phyloP scores from a whole-genome alignment of 2,329 filamentous ascomycete species.

The Cercospora sp. region DNA sequence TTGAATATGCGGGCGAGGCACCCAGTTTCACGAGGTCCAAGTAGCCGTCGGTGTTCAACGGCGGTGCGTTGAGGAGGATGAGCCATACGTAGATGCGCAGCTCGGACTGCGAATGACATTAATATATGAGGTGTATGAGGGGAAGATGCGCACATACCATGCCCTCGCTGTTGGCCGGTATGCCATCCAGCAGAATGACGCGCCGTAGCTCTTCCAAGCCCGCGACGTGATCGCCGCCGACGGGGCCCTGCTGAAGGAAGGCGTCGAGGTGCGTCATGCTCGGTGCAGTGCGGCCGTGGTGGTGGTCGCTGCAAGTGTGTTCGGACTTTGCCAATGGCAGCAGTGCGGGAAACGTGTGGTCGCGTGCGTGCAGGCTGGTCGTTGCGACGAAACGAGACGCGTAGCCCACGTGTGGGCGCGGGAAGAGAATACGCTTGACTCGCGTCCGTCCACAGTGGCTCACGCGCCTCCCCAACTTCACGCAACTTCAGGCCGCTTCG shows the following conservation, averaged over 20 bases:
- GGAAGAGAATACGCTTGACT: neutral
- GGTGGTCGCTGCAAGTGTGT: neutral
- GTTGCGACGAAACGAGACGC: neutral
- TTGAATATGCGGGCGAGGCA: slow-evolving; percentile 89
- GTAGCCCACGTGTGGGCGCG: neutral
- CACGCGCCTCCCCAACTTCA: neutral
- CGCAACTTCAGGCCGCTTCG: neutral
- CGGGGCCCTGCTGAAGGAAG: slow-evolving; percentile 77
- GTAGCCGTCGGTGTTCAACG: slow-evolving; percentile 83
- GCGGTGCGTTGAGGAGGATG: slow-evolving; percentile 82
- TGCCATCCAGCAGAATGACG: slow-evolving; percentile 72
- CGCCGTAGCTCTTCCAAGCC: slow-evolving; percentile 70
- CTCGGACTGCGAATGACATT: slow-evolving; percentile 65
- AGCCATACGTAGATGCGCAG: slow-evolving; percentile 95
- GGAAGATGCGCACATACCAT: slow-evolving; percentile 59
- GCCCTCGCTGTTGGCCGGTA: slow-evolving; percentile 76
- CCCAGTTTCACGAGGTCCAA: slow-evolving; percentile 88
- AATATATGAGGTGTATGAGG: neutral
- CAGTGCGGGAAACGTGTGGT: neutral
- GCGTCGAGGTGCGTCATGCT: slow-evolving; percentile 61
- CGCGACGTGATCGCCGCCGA: slow-evolving; percentile 65
- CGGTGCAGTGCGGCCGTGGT: neutral
- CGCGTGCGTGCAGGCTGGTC: neutral
- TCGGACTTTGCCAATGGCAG: neutral
- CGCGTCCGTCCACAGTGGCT: neutral